Evolutionary conservation across 768 basidiomycete species (phyloP).

Genomic region (Termitomyces sp.): DNA sequence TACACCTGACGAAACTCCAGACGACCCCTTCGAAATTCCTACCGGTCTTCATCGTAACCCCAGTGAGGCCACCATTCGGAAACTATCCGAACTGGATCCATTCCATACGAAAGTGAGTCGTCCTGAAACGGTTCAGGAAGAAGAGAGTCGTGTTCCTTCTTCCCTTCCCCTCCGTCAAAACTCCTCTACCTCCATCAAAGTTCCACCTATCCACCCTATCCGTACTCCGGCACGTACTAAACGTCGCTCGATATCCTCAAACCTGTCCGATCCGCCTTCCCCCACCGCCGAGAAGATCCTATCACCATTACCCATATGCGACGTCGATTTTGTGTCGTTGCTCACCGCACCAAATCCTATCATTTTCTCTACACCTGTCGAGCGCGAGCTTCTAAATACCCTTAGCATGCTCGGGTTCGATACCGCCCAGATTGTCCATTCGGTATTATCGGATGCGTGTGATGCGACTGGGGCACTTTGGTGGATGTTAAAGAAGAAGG

Average conservation of each 20-base stretch:
- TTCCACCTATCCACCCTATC: slow-evolving; percentile 60
- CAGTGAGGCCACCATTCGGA: slow-evolving; percentile 62
- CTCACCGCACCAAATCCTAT: slow-evolving; percentile 67
- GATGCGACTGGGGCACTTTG: slow-evolving; percentile 88
- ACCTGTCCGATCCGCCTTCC: slow-evolving; percentile 61
- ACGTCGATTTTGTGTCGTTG: slow-evolving; percentile 58
- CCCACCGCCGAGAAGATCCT: slow-evolving; percentile 44
- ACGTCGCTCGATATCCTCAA: slow-evolving; percentile 90
- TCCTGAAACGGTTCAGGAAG: slow-evolving; percentile 53
- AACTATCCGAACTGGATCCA: slow-evolving; percentile 34
- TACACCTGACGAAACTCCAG: slow-evolving; percentile 48
- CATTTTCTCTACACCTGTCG: slow-evolving; percentile 83
- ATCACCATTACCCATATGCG: slow-evolving; percentile 35
- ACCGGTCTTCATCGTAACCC: slow-evolving; percentile 43
- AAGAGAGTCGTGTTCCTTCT: slow-evolving; percentile 31
- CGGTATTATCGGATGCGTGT: slow-evolving; percentile 87
- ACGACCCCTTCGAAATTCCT: slow-evolving; percentile 40
- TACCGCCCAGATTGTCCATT: slow-evolving; percentile 93
- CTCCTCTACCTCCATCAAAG: slow-evolving; percentile 29
- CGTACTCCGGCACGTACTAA: slow-evolving; percentile 96
- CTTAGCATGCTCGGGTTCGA: slow-evolving; percentile 83
- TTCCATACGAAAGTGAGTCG: slow-evolving; percentile 30
- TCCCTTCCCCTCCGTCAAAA: slow-evolving; percentile 26
- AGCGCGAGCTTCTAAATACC: slow-evolving; percentile 74
- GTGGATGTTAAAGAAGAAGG: slow-evolving; percentile 93